These are phyloP conservation scores for Paramecium primaurelia DNA, from an alignment of 73 alveolate species.

Conservation along the genomic window DNA sequence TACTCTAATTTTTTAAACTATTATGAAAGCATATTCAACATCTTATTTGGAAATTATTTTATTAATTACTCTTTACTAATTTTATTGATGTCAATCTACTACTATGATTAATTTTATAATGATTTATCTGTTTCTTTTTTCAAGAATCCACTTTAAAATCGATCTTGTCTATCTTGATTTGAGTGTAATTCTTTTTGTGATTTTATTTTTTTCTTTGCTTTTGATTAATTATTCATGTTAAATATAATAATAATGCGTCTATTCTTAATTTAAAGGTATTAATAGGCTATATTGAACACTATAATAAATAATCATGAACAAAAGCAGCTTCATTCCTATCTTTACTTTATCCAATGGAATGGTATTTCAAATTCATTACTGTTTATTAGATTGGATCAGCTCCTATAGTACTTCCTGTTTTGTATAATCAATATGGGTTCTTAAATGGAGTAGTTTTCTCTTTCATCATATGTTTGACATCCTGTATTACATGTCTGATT, in stretches of 20 bases:
- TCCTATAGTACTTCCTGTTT: background rate
- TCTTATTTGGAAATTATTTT: background rate
- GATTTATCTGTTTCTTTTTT: background rate
- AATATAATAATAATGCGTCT: background rate
- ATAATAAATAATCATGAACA: background rate
- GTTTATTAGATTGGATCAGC: slow-evolving; percentile 31
- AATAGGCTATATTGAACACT: background rate
- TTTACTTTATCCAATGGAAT: slow-evolving; percentile 31
- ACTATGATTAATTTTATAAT: background rate
- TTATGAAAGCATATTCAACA: background rate
- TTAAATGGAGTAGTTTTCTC: background rate
- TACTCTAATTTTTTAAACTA: background rate
- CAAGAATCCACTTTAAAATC: background rate
- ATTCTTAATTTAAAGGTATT: background rate
- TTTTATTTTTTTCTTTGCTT: background rate
- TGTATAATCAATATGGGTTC: background rate
- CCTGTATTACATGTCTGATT: background rate
- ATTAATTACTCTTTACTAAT: background rate
- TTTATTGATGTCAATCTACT: background rate
- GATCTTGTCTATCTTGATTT: background rate
- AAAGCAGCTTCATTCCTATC: background rate
- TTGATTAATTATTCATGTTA: background rate
- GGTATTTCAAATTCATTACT: background rate
- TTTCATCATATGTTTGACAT: background rate
- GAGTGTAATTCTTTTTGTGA: background rate